Evolutionary conservation across 1,284 basidiomycete species (phyloP), one percentile per base, ranked within the genome.

Genomic region (Bondarzewia mesenterica): DNA sequence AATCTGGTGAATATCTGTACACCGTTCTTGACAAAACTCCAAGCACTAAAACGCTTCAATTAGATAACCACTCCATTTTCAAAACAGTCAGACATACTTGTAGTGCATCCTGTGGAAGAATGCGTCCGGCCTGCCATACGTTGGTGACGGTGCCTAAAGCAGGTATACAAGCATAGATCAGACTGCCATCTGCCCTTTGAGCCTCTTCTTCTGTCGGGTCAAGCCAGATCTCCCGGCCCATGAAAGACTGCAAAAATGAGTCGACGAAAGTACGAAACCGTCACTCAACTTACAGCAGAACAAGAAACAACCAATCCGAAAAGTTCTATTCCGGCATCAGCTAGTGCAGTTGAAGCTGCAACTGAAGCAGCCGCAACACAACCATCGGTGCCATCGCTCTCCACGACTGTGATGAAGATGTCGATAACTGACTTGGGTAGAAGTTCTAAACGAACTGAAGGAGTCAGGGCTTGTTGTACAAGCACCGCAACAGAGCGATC

Each of bases 361-460:
- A 92, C 82, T 12, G 87, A 75, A 1, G 87, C 91, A 4, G 89
- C 80, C 0, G 88, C 80, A n/a, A 94, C 74, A 54, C 91, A 90
- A 20, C 82, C 81, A 59, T 93, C 86, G 15, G 88, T 73, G 3
- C 89, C 89, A 61, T 97, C 93, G 8, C 86, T 85, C 67, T 99
- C 93, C 29, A 99, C 82, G 18, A 99, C 75, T 14, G 85, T 88
- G 40, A 99, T 69, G 65, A 90, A 94, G 25, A 98, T 73, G 67
- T 99, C 96, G 57, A 99, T 83, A 7, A 85, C 86, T 0, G 93
- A 89, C 66, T 99, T 99, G 7, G 96, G 95, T 4, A 97, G 75
- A 3, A 93, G 73, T 57, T 97, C 93, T 16, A 98, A 73, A 36
- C 91, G 81, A 5, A 99, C 76, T 1, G 93, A 82, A 1, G 96